Conservation (phyloP, 2,329 filamentous ascomycete species). For the Monilinia polystroma region DNA sequence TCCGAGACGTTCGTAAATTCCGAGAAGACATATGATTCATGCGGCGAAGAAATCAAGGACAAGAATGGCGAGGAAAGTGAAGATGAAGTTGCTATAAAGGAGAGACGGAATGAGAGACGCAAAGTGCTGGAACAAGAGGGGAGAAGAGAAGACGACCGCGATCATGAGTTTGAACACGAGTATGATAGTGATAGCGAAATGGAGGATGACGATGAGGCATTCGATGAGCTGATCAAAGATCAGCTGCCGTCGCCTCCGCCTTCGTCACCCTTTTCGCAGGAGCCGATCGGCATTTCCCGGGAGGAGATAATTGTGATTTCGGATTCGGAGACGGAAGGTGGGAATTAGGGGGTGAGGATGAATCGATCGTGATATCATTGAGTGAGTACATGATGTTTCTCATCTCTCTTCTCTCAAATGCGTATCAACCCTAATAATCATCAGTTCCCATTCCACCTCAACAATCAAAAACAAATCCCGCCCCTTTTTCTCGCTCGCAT, state of each 20-base stretch:
- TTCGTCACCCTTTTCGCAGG: background rate
- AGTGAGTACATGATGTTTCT: too few species aligned
- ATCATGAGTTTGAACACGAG: background rate
- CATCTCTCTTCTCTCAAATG: background rate
- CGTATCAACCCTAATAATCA: background rate
- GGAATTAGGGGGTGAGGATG: background rate
- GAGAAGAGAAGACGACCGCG: too few species aligned
- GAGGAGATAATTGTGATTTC: conserved; percentile 1
- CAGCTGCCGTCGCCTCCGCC: background rate
- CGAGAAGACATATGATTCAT: conserved; percentile 4
- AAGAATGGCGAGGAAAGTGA: background rate
- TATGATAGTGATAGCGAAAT: conserved; percentile 24
- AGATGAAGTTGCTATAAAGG: conserved; percentile 2
- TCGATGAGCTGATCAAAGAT: conserved; percentile 1
- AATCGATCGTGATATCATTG: too few species aligned
- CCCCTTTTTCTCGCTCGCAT: background rate
- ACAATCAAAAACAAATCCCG: background rate
- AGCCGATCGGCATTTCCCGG: background rate
- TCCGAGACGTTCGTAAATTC: background rate
- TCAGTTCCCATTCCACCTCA: background rate
- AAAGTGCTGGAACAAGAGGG: background rate
- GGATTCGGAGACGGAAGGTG: background rate
- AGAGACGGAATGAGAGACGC: background rate
- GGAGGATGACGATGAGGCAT: conserved; percentile 1
- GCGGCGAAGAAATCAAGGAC: background rate